These are phyloP conservation scores for Oryza glaberrima DNA, from an alignment of 176 grass and related monocot genomes.

Conservation along the genomic window DNA sequence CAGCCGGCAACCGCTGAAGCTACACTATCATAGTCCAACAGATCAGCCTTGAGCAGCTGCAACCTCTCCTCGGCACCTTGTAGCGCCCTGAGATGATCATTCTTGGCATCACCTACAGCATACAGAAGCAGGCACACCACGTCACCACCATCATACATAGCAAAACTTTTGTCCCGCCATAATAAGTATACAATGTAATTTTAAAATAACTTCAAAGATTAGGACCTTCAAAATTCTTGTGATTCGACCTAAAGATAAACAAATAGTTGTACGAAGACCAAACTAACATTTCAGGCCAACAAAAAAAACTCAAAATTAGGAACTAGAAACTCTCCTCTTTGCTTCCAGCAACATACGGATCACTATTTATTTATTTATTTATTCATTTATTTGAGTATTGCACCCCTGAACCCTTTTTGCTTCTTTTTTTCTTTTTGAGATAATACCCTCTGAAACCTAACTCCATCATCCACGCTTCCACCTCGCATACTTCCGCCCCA, in stretches of 20 bases:
- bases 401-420: too few relatives aligned
- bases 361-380: too few relatives aligned
- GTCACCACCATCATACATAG: slow-evolving; percentile 4
- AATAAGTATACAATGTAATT: not conserved
- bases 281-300: not conserved
- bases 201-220: not conserved
- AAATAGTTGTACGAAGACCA: not conserved
- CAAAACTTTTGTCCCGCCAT: too few relatives aligned
- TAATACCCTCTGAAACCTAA: not conserved
- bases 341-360: not conserved
- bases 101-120: slow-evolving; percentile 64
- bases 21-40: slow-evolving; percentile 57
- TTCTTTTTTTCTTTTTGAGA: too few relatives aligned
- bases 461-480: not conserved
- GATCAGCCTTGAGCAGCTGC: slow-evolving; percentile 67
- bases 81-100: slow-evolving; percentile 62
- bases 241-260: not conserved
- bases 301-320: not conserved
- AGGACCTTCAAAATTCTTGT: not conserved
- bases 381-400: too few relatives aligned
- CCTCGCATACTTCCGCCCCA: not conserved
- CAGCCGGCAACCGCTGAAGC: slow-evolving; percentile 54
- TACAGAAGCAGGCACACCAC: not conserved
- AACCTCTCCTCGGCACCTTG: slow-evolving; percentile 58
- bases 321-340: not conserved